These are phyloP conservation scores for Ustilago xerochloae DNA, from an alignment of 1,284 basidiomycete species.

Conservation along the genomic window DNA sequence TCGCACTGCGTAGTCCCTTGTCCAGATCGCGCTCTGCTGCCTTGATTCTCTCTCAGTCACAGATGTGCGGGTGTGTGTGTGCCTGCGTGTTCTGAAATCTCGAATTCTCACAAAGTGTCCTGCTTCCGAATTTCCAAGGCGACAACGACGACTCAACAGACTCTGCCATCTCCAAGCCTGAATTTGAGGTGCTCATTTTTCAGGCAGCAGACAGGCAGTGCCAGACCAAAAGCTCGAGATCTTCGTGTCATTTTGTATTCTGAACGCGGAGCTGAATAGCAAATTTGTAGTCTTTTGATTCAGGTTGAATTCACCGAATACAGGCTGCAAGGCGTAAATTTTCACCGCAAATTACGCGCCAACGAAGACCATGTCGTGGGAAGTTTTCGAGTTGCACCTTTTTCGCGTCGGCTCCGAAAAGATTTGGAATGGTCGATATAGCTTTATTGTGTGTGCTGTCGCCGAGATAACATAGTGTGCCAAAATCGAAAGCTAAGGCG, in stretches of 20 bases:
- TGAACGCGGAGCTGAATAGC: too few species aligned
- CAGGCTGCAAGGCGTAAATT: not conserved
- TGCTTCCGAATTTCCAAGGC: too few species aligned
- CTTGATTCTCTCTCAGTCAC: not conserved
- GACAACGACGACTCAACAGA: too few species aligned
- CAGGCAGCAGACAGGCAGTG: slow-evolving; percentile 1
- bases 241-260: not conserved
- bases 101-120: too few species aligned
- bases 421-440: too few species aligned
- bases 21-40: not conserved
- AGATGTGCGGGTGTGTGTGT: not conserved
- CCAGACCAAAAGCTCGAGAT: not conserved
- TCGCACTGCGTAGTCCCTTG: not conserved
- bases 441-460: too few species aligned
- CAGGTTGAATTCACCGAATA: not conserved
- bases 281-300: too few species aligned
- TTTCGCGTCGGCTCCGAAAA: not conserved
- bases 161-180: too few species aligned
- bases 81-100: too few species aligned
- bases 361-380: slow-evolving; percentile 4
- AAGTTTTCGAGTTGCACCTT: not conserved
- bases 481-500: too few species aligned
- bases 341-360: not conserved
- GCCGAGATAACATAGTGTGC: too few species aligned
- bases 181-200: too few species aligned